Base-by-base conservation (phyloP, 768 basidiomycete species). In the Fibroporia radiculosa region DNA sequence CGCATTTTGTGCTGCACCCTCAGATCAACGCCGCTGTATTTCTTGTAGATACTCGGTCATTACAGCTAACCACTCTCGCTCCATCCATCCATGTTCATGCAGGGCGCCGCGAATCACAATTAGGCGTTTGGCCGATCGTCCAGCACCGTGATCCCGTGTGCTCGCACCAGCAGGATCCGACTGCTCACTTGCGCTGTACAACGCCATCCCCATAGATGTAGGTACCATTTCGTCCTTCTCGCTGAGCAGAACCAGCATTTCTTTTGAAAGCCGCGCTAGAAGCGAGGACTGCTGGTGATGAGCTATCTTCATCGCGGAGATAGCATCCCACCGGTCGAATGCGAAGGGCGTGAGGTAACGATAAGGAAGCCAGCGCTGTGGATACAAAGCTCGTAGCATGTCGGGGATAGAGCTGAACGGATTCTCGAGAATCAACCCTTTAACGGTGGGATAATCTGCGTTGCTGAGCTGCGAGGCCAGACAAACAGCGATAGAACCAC, bases 191-290 rank as follows among this genome's bases (percentile, higher is more conserved):
- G 54, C 53, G 14, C 55, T 48, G 27, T 50, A 59, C n/a, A 72
- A 44, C 31, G 57, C 47, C 14, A 35, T 35, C 1, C 66, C 65
- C 67, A 73, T 72, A 37, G 45, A 42, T 0, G 54, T 56, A 6
- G 70, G 72, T 1, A 76, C 72, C 20, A 76, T 55, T 58, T 74
- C 71, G 47, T 77, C 75, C 25, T 64, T 51, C 48, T 67, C 69
- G 48, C 70, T 73, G 8, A 67, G 48, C 6, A 72, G 38, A 34
- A 68, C 54, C 22, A 73, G 54, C 50, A 64, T 60, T 25, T 58
- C 51, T 6, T 42, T 29, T 11, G 50, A 37, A 10, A 64, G 50
- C 8, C 52, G 45, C 4, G 26, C 25, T 4, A 62, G 47, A 2
- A 52, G 43, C 8, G 55, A 48, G 8, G 28, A 25, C 24, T 25